phyloP scores from a whole-genome alignment of 441 rosid genomes.

The Arabidopsis lyrata region DNA sequence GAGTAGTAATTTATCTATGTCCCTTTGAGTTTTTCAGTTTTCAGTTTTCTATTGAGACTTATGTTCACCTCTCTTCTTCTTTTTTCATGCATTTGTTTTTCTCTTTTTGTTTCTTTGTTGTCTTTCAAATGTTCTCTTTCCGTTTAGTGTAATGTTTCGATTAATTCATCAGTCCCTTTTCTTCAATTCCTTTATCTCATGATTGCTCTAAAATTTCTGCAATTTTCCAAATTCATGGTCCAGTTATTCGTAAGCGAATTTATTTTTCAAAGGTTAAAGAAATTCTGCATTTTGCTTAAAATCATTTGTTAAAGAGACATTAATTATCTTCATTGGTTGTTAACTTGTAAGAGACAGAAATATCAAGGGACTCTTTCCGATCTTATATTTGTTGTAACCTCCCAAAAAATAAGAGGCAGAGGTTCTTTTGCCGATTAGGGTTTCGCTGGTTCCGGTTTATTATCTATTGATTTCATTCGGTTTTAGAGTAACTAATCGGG shows the following conservation, averaged over 20 bases:
- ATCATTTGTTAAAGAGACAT: too few species aligned
- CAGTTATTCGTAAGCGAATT: not conserved
- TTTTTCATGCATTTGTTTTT: not conserved
- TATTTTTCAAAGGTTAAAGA: not conserved
- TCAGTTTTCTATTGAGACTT: not conserved
- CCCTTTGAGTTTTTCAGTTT: not conserved
- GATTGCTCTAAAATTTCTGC: not conserved
- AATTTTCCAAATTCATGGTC: not conserved
- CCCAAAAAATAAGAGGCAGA: too few species aligned
- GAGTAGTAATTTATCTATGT: not conserved
- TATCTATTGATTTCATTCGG: too few species aligned
- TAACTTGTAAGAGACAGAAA: too few species aligned
- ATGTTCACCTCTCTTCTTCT: not conserved
- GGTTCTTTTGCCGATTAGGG: too few species aligned
- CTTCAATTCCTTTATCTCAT: not conserved
- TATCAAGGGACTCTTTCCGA: too few species aligned
- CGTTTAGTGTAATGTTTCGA: not conserved
- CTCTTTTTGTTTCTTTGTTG: not conserved
- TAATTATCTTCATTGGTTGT: too few species aligned
- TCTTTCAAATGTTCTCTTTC: not conserved
- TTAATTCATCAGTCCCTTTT: not conserved
- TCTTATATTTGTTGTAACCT: too few species aligned
- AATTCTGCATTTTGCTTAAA: too few species aligned
- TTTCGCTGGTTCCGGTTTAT: too few species aligned
- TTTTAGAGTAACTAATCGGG: too few species aligned